Evolutionary conservation across 495 filamentous ascomycete species (phyloP), one percentile per base, ranked within the genome.

Genomic region (Penicillium nucicola): DNA sequence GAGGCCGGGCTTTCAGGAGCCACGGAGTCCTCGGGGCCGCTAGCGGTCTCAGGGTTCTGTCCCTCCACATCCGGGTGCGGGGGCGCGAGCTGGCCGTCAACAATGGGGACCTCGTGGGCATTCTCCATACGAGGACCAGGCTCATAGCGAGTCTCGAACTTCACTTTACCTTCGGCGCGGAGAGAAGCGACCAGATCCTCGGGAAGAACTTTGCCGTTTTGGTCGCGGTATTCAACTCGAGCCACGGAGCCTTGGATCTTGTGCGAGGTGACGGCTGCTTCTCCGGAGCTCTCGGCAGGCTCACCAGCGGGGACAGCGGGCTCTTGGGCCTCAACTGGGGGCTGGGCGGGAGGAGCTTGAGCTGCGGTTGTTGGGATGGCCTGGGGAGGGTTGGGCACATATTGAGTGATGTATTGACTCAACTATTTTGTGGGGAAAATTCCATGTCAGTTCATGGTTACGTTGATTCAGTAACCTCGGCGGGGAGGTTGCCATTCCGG

Each of bases 121-220:
- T 75, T 57, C 18, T 58, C 53, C 43, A 72, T 52, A 37, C 88
- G 83, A 14, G 91, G 95, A 47, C 87, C 80, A 9, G 92, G 95
- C 74, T 97, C 92, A 62, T 96, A 97, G 45, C 85, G 84, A 7
- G 93, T 98, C 67, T 92, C 84, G 71, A 97, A 96, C 52, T 87
- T 87, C 20, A 97, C 91, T 70, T 96, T 92, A 58, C 92, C 93
- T 50, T 79, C 75, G 34, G 69, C 65, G 59, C 87, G 78, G 20
- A 98, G 81, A 1, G 82, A 85, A 57, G 86, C 82, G 37, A 98
- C 92, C 53, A 96, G 82, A 58, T 87, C 84, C 52, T 88, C 84
- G 57, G 92, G 76, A 17, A 98, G 77, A 34, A 97, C 59, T 58
- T 97, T 96, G 42, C 93, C 93, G 54, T 95, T 75, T 64, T 97